Percentiles rank a stretch among this genome's conserved stretches.
Evolutionary conservation across 495 filamentous ascomycete genomes (phyloP).

Genomic region (Haplographium delicatum): DNA sequence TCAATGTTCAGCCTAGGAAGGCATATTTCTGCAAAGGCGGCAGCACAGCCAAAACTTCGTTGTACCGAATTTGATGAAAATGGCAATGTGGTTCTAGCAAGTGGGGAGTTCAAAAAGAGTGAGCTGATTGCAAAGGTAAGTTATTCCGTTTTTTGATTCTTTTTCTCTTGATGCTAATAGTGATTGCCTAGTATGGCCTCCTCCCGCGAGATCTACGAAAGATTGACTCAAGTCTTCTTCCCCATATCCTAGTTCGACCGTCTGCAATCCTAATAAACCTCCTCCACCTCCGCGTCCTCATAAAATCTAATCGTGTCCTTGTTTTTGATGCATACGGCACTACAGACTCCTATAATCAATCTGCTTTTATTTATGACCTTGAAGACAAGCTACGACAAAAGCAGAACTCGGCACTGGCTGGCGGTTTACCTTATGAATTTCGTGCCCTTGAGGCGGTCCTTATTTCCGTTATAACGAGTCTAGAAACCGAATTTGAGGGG

Average conservation of each 20-base stretch:
- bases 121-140: conserved; percentile 92
- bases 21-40: conserved; percentile 60
- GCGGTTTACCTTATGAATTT: conserved; percentile 63
- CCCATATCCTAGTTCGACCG: conserved; percentile 90
- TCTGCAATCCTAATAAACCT: conserved; percentile 93
- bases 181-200: conserved; percentile 86
- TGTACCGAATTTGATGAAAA: conserved; percentile 94
- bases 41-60: conserved; percentile 74
- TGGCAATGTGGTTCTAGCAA: conserved; percentile 90
- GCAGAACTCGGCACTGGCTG: conserved; percentile 36
- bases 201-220: conserved; percentile 94
- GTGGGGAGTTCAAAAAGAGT: conserved; percentile 94
- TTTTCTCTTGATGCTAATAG: too few relatives aligned
- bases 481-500: conserved; percentile 90
- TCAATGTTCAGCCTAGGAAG: conserved; percentile 56
- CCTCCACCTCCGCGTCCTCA: conserved; percentile 86
- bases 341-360: conserved; percentile 92
- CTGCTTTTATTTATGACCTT: conserved; percentile 91
- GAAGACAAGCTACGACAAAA: conserved; percentile 58
- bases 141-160: conserved; percentile 16
- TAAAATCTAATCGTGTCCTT: conserved; percentile 89
- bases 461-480: conserved; percentile 74
- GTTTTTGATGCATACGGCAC: conserved; percentile 94
- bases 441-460: conserved; percentile 77
- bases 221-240: conserved; percentile 96